Base-by-base conservation (phyloP, 176 grass and related monocot species). In the Oryza officinalis region DNA sequence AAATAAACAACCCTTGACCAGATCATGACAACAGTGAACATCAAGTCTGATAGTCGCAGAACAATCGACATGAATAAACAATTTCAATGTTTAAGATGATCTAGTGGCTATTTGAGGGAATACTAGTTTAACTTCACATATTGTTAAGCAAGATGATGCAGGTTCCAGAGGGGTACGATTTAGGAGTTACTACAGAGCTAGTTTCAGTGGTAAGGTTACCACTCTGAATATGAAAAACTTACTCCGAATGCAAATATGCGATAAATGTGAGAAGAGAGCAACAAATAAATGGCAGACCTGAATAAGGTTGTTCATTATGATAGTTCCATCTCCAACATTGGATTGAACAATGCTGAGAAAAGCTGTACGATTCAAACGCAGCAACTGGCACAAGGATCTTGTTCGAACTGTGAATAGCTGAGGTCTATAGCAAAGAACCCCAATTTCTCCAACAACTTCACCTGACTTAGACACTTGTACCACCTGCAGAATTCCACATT, bases 221-320 rank as follows among this genome's bases (percentile, higher is more conserved):
- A 50, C 74, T 52, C 37, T 43, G 35, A 86, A 50, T 20, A 82
- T 28, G 22, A 45, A 32, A 59, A 23, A 69, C 0, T 81, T 43
- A 52, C 38, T 25, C 43, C 17, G 10, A 8, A 13, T 28, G 44
- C 38, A 46, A 68, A 72, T 59, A 65, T 77, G 25, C 26, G 43
- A 44, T 49, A 71, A 26, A 1, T n/a, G 65, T 57, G 30, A 22
- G 7, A 86, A 84, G 66, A 85, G 8, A 69, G 61, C 15, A 38
- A 46, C 23, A 11, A 74, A 54, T 30, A 69, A 61, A 49, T 41
- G 63, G 81, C 38, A 60, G 61, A 96, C 96, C 91, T 94, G 69
- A 75, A 99, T 92, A 63, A 99, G 88, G 72, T 99, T 99, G 76
- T 93, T 99, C 83, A 99, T 94, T 43, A 99, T 94, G 85, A 92